These are phyloP conservation scores for Aspergillus ruber DNA, from an alignment of 2,329 filamentous ascomycete genomes.

Conservation along the genomic window DNA sequence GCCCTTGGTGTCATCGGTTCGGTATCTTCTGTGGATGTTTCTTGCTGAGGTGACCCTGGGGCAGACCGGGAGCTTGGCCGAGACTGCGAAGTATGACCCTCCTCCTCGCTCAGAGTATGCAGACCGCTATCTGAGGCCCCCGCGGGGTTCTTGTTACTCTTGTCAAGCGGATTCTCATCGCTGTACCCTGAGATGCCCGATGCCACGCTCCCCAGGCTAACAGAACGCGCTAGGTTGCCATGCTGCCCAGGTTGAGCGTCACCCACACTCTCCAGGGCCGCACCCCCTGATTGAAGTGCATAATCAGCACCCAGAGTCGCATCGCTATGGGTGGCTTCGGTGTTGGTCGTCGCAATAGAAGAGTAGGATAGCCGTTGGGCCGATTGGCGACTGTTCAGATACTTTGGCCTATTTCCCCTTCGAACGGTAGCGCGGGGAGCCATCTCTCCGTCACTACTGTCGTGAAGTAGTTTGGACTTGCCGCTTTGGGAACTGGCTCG, in stretches of 20 bases:
- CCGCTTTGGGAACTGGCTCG: constrained; percentile 21
- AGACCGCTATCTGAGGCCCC: constrained; percentile 42
- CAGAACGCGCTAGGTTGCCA: constrained; percentile 60
- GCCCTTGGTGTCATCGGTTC: constrained; percentile 66
- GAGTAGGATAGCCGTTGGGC: constrained; percentile 55
- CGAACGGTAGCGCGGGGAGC: constrained; percentile 19
- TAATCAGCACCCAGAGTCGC: constrained; percentile 71
- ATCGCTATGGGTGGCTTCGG: constrained; percentile 62
- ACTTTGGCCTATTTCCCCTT: constrained; percentile 47
- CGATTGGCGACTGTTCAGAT: constrained; percentile 49
- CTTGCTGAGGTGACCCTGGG: constrained; percentile 33
- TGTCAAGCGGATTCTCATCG: constrained; percentile 41
- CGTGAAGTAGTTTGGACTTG: constrained; percentile 18
- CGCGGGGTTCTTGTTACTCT: constrained; percentile 30
- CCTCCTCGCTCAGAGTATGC: constrained; percentile 56
- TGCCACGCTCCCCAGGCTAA: constrained; percentile 84
- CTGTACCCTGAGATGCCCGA: constrained; percentile 60
- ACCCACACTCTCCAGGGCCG: constrained; percentile 46
- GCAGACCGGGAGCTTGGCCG: constrained; percentile 23
- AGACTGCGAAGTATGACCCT: constrained; percentile 16
- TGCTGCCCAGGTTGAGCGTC: constrained; percentile 18
- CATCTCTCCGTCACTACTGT: constrained; percentile 18
- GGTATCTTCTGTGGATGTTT: constrained; percentile 32
- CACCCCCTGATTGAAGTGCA: constrained; percentile 74
- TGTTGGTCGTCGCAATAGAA: constrained; percentile 49